Conservation (phyloP, 2,329 filamentous ascomycete genomes). For the Metarhizium guizhouense region DNA sequence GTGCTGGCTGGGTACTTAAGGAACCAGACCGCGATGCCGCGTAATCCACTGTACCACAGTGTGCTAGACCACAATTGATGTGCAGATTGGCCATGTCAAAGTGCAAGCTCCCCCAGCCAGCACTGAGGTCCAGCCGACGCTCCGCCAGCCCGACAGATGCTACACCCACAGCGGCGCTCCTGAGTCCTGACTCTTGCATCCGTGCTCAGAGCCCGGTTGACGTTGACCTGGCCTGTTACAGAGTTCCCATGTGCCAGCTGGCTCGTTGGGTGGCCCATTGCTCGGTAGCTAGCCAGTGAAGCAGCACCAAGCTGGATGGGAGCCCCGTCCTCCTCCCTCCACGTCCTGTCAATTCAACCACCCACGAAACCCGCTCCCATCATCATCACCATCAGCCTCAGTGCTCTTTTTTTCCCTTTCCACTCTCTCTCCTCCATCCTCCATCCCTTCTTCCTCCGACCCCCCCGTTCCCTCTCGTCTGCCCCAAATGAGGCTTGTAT, state of each 20-base stretch:
- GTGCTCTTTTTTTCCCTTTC: slow-evolving; percentile 12
- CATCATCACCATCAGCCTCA: slow-evolving; percentile 12
- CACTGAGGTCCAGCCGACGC: too few relatives aligned
- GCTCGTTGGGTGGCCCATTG: too few relatives aligned
- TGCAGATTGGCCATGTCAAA: too few relatives aligned
- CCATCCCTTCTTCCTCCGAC: slow-evolving; percentile 14
- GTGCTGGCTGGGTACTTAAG: not conserved
- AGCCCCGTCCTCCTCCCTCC: not conserved
- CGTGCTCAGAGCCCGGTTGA: too few relatives aligned
- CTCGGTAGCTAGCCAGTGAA: too few relatives aligned
- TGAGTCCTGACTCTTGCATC: too few relatives aligned
- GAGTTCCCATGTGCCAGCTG: too few relatives aligned
- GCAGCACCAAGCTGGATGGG: too few relatives aligned
- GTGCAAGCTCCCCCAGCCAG: too few relatives aligned
- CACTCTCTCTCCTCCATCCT: slow-evolving; percentile 3
- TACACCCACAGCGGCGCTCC: too few relatives aligned
- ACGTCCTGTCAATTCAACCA: not conserved
- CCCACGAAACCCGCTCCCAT: slow-evolving; percentile 6
- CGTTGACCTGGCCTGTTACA: too few relatives aligned
- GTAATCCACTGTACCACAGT: not conserved
- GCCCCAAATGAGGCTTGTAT: slow-evolving; percentile 25
- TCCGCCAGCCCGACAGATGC: too few relatives aligned
- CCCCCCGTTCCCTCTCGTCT: slow-evolving; percentile 7
- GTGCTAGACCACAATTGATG: not conserved
- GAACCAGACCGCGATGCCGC: not conserved